A percentile compares a stretch with the other conserved stretches of the same genome.
These are phyloP conservation scores for Clitopilus passeckerianus DNA, from an alignment of 768 basidiomycete genomes.

Conservation along the genomic window DNA sequence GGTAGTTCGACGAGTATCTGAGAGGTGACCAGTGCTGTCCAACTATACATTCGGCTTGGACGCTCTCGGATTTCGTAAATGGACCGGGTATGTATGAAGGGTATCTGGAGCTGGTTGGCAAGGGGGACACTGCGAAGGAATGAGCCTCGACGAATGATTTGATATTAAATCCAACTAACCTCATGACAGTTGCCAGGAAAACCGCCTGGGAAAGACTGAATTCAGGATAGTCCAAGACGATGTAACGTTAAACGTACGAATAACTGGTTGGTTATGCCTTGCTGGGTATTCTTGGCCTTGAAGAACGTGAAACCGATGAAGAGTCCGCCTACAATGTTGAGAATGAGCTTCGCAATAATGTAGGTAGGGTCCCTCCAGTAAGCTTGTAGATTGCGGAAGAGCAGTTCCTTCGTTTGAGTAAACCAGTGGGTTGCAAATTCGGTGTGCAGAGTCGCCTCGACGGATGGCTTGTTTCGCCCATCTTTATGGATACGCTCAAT, in stretches of 20 bases:
- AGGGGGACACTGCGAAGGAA: constrained; percentile 35
- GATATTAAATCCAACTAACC: constrained; percentile 8
- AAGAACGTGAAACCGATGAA: constrained; percentile 65
- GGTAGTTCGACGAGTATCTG: constrained; percentile 55
- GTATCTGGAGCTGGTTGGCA: constrained; percentile 59
- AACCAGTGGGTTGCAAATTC: constrained; percentile 52
- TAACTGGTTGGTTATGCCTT: constrained; percentile 61
- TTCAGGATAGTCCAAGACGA: constrained; percentile 5
- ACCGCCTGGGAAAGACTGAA: constrained; percentile 30
- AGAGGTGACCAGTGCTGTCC: constrained; percentile 53
- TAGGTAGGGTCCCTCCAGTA: constrained; percentile 60
- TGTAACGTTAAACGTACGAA: constrained; percentile 38
- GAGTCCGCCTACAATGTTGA: constrained; percentile 50
- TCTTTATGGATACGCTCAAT: constrained; percentile 44
- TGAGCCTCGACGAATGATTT: constrained; percentile 2
- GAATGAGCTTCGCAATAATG: constrained; percentile 49
- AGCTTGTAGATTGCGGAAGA: constrained; percentile 37
- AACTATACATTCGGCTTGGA: constrained; percentile 60
- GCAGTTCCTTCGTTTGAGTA: constrained; percentile 39
- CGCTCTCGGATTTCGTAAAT: constrained; percentile 69
- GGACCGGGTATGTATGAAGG: constrained; percentile 52
- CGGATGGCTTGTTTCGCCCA: constrained; percentile 35
- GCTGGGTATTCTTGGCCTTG: constrained; percentile 45
- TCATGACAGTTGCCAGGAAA: constrained; percentile 50
- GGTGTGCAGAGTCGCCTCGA: constrained; percentile 29